These are phyloP conservation scores for Ceratocystis papillata DNA, from an alignment of 2,329 filamentous ascomycete genomes.

Conservation along the genomic window DNA sequence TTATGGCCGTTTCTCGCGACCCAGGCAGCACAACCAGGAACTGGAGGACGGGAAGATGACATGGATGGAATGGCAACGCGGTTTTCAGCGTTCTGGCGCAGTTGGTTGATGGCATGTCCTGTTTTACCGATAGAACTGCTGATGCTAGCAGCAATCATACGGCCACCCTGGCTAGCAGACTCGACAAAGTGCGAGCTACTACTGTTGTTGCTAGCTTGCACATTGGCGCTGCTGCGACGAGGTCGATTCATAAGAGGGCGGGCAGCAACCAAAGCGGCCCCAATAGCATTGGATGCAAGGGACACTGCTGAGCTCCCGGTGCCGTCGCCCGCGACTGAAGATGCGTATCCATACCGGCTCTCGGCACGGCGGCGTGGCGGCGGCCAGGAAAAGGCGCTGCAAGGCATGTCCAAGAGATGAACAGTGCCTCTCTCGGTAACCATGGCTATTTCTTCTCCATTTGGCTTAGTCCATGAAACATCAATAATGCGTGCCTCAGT, in stretches of 20 bases:
- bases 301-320: slow-evolving; percentile 48
- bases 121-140: slow-evolving; percentile 64
- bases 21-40: slow-evolving; percentile 53
- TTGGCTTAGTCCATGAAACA: slow-evolving; percentile 73
- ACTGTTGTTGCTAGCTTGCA: slow-evolving; percentile 6
- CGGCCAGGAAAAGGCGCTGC: slow-evolving; percentile 77
- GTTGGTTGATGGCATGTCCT: slow-evolving; percentile 56
- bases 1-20: slow-evolving; percentile 51
- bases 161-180: slow-evolving; percentile 57
- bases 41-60: slow-evolving; percentile 37
- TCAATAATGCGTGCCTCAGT: slow-evolving; percentile 86
- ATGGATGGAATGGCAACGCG: slow-evolving; percentile 56
- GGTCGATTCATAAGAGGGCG: slow-evolving; percentile 48
- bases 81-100: slow-evolving; percentile 66
- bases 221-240: slow-evolving; percentile 29
- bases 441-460: slow-evolving; percentile 73
- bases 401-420: slow-evolving; percentile 79
- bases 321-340: slow-evolving; percentile 37
- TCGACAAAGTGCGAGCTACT: slow-evolving; percentile 30
- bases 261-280: slow-evolving; percentile 54
- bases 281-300: slow-evolving; percentile 59
- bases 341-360: slow-evolving; percentile 33
- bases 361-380: slow-evolving; percentile 50
- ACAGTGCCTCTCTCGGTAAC: slow-evolving; percentile 92
- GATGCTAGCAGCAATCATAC: slow-evolving; percentile 61